These are phyloP conservation scores for Zopfia rhizophila DNA, from an alignment of 2,329 filamentous ascomycete genomes.

Conservation along the genomic window DNA sequence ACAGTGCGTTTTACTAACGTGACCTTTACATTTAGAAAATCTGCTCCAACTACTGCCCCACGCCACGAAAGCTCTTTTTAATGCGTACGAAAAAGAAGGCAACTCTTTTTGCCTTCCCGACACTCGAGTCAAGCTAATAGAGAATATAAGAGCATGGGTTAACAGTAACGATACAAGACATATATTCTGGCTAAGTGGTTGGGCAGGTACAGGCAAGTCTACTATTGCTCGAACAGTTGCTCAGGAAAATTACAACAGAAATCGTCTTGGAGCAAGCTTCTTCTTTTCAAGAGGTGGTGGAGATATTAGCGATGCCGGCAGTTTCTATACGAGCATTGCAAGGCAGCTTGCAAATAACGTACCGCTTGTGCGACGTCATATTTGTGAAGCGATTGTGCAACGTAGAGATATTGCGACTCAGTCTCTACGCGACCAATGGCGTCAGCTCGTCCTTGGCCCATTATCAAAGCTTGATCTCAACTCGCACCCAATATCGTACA, in stretches of 20 bases:
- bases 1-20: no score
- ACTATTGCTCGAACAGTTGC: constrained; percentile 30
- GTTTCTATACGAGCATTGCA: constrained; percentile 15
- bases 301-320: constrained; percentile 1
- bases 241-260: constrained; percentile 2
- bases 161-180: constrained; percentile 1
- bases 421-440: constrained; percentile 5
- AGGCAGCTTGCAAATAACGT: constrained; percentile 1
- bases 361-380: neutral
- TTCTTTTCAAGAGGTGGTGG: constrained; percentile 22
- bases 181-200: constrained; percentile 29
- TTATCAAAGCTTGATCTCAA: neutral
- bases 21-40: no score
- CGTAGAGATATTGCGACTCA: neutral
- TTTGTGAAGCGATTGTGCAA: constrained; percentile 2
- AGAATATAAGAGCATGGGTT: constrained; percentile 12
- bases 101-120: constrained; percentile 9
- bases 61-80: no score
- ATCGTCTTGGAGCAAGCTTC: constrained; percentile 20
- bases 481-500: neutral
- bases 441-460: constrained; percentile 10
- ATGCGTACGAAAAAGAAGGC: no score
- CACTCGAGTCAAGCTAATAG: constrained; percentile 12
- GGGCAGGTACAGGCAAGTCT: constrained; percentile 33
- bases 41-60: no score